A percentile compares a stretch with the other conserved stretches of the same genome.
These are phyloP conservation scores for Dioscorea cayenensis DNA, from an alignment of 116 monocot species.

Conservation along the genomic window DNA sequence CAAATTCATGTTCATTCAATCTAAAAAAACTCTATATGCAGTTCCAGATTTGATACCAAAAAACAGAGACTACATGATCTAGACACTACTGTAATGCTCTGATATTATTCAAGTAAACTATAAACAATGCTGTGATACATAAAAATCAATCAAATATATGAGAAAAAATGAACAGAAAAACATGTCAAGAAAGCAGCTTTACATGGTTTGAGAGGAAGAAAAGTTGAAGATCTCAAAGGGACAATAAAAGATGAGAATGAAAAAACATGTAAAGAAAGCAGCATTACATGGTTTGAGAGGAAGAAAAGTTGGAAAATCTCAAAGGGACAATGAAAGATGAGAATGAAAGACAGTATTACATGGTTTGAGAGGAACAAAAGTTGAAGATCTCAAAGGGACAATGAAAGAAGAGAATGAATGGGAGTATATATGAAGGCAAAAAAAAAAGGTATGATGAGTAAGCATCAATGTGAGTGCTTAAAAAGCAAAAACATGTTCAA, in stretches of 20 bases:
- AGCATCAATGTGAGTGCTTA: background rate
- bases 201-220: too few relatives aligned
- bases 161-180: too few relatives aligned
- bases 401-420: background rate
- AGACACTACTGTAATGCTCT: background rate
- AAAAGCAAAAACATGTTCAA: background rate
- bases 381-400: background rate
- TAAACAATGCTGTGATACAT: too few relatives aligned
- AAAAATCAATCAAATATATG: too few relatives aligned
- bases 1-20: slow-evolving; percentile 17
- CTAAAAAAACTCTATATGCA: background rate
- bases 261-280: too few relatives aligned
- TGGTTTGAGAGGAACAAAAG: background rate
- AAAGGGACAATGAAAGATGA: background rate
- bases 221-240: background rate
- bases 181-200: too few relatives aligned
- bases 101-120: too few relatives aligned
- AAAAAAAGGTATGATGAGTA: background rate
- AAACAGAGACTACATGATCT: background rate
- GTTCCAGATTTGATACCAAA: background rate
- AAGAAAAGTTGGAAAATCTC: background rate
- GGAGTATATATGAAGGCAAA: slow-evolving; percentile 2
- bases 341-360: background rate
- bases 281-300: too few relatives aligned
- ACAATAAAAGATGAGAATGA: background rate